Evolutionary conservation across 106 monocot species (phyloP).

Genomic region (Chionographis japonica): DNA sequence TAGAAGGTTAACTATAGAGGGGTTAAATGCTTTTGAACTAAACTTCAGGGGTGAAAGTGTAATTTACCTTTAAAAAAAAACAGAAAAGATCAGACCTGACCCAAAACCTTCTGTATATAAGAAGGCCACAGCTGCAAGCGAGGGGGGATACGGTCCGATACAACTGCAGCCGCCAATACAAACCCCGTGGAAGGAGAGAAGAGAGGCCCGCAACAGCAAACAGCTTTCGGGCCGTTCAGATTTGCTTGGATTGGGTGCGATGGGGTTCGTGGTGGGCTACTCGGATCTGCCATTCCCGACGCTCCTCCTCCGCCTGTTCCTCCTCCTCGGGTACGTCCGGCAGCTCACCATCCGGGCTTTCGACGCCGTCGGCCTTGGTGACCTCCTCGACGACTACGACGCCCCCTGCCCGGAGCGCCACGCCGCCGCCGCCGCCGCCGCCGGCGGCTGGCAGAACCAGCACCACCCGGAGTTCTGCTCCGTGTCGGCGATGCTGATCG

Average conservation of each 20-base stretch:
- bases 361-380: conserved; percentile 35
- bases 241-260: not conserved
- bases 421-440: not conserved
- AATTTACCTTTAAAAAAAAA: too few species aligned
- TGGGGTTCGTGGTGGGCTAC: conserved; percentile 66
- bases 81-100: too few species aligned
- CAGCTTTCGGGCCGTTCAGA: too few species aligned
- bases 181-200: too few species aligned
- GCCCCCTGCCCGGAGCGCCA: conserved; percentile 6
- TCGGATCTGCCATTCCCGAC: conserved; percentile 49
- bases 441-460: not conserved
- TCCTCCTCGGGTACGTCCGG: conserved; percentile 50
- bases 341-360: conserved; percentile 31
- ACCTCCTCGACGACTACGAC: conserved; percentile 41
- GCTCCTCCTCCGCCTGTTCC: conserved; percentile 34
- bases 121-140: too few species aligned
- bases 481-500: conserved; percentile 27
- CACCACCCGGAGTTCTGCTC: conserved; percentile 9
- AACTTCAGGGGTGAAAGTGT: too few species aligned
- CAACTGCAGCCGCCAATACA: too few species aligned
- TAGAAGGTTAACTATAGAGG: too few species aligned
- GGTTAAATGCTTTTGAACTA: too few species aligned
- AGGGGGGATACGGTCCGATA: too few species aligned
- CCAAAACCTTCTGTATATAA: too few species aligned
- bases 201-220: too few species aligned